Evolutionary conservation across 2,329 filamentous ascomycete genomes (phyloP).

Genomic region (Pseudocercospora eumusae): DNA sequence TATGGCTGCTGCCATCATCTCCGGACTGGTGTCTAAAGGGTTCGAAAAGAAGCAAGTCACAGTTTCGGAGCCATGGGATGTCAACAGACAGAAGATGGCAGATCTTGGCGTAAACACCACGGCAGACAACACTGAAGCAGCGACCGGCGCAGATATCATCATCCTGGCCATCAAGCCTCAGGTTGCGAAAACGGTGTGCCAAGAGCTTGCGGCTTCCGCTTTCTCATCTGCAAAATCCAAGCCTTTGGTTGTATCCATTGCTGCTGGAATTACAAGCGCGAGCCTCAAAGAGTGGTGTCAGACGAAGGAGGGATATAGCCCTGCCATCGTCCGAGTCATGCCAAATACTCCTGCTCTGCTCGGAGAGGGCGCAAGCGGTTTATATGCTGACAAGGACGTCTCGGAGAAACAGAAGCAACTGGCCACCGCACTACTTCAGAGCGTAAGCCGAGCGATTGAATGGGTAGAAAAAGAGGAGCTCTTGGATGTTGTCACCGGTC

Average conservation of each 20-base stretch:
- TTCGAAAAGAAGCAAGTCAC: constrained; percentile 32
- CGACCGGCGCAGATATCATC: constrained; percentile 31
- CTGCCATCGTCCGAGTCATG: constrained; percentile 34
- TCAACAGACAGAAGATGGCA: constrained; percentile 35
- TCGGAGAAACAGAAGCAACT: constrained; percentile 27
- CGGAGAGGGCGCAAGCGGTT: constrained; percentile 33
- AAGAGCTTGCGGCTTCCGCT: constrained; percentile 29
- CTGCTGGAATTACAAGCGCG: constrained; percentile 31
- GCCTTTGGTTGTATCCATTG: constrained; percentile 33
- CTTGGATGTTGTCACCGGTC: constrained; percentile 34
- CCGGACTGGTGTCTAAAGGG: constrained; percentile 30
- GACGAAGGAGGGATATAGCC: constrained; percentile 26
- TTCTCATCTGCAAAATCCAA: constrained; percentile 23
- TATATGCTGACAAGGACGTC: constrained; percentile 33
- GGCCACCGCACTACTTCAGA: constrained; percentile 28
- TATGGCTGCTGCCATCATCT: constrained; percentile 36
- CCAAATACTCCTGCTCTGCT: constrained; percentile 35
- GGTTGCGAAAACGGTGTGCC: constrained; percentile 33
- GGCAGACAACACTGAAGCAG: constrained; percentile 31
- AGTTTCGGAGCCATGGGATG: constrained; percentile 36
- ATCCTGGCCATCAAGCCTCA: constrained; percentile 36
- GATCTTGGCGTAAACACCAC: constrained; percentile 33
- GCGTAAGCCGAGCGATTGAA: constrained; percentile 33
- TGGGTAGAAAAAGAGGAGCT: constrained; percentile 34
- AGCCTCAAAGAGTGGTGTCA: constrained; percentile 31